These are phyloP conservation scores for Stropharia rugosoannulata DNA, from an alignment of 768 basidiomycete species.

Conservation along the genomic window DNA sequence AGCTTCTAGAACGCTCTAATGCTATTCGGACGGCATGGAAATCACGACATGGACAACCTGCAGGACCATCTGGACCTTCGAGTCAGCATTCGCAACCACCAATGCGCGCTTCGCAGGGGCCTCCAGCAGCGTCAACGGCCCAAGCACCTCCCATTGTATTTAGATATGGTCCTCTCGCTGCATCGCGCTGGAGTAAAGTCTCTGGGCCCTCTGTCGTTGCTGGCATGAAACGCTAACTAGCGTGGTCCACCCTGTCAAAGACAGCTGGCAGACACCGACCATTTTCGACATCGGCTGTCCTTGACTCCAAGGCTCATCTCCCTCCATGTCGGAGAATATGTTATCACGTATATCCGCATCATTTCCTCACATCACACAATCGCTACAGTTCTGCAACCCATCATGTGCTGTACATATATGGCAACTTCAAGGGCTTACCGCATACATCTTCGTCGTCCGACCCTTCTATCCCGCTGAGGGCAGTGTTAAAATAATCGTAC, in stretches of 20 bases:
- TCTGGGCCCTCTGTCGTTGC: constrained; percentile 58
- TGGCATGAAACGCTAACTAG: constrained; percentile 64
- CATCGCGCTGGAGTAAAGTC: constrained; percentile 73
- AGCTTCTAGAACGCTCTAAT: constrained; percentile 69
- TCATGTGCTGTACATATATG: constrained; percentile 5
- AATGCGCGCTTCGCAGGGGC: constrained; percentile 18
- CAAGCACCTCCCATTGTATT: constrained; percentile 32
- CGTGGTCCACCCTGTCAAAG: not conserved
- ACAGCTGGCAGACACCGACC: not conserved
- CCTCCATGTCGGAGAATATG: not conserved
- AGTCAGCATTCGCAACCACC: constrained; percentile 19
- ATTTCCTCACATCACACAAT: constrained; percentile 2
- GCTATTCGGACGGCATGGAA: constrained; percentile 78
- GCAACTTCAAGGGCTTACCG: not conserved
- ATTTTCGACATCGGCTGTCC: not conserved
- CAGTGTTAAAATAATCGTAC: not conserved
- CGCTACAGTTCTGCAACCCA: constrained; percentile 3
- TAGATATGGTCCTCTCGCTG: constrained; percentile 65
- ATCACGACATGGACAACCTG: constrained; percentile 47
- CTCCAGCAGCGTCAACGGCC: constrained; percentile 18
- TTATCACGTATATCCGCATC: not conserved
- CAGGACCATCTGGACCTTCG: constrained; percentile 22
- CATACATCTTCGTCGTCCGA: not conserved
- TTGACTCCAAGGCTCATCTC: not conserved
- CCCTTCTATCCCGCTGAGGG: not conserved